Evolutionary conservation across 805 yeast genomes (phyloP).

Genomic region (Metschnikowia kunwiensis): DNA sequence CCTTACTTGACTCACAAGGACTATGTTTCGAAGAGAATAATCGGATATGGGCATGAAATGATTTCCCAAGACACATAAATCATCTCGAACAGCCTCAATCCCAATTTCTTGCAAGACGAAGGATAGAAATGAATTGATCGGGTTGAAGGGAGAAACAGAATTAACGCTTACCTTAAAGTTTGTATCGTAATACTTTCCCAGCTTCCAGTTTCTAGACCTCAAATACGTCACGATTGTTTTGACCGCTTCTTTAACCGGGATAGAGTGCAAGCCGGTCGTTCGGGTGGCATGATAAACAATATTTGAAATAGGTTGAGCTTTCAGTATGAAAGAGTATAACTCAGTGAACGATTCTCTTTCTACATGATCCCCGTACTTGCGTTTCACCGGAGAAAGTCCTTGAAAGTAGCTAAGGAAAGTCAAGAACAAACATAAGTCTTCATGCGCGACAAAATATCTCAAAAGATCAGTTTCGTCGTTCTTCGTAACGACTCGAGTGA

Average conservation of each 20-base stretch:
- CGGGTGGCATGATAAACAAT: constrained; percentile 37
- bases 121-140: constrained; percentile 56
- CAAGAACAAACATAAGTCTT: constrained; percentile 40
- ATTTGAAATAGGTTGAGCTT: constrained; percentile 43
- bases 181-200: constrained; percentile 30
- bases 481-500: constrained; percentile 27
- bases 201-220: constrained; percentile 21
- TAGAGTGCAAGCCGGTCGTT: constrained; percentile 12
- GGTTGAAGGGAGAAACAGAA: constrained; percentile 56
- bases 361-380: constrained; percentile 70
- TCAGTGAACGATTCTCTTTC: constrained; percentile 49
- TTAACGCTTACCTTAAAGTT: constrained; percentile 45
- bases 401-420: constrained; percentile 54
- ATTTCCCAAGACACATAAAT: constrained; percentile 11
- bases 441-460: constrained; percentile 27
- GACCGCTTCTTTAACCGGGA: constrained; percentile 32
- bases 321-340: constrained; percentile 49
- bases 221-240: constrained; percentile 29
- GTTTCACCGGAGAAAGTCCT: constrained; percentile 51
- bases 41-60: constrained; percentile 49
- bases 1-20: constrained; percentile 57
- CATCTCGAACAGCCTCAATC: constrained; percentile 17
- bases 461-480: constrained; percentile 20
- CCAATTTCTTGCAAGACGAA: constrained; percentile 37
- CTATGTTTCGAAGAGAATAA: constrained; percentile 56